Evolutionary conservation across 306 rosid species (phyloP).

Genomic region (Cicer yamashitae): DNA sequence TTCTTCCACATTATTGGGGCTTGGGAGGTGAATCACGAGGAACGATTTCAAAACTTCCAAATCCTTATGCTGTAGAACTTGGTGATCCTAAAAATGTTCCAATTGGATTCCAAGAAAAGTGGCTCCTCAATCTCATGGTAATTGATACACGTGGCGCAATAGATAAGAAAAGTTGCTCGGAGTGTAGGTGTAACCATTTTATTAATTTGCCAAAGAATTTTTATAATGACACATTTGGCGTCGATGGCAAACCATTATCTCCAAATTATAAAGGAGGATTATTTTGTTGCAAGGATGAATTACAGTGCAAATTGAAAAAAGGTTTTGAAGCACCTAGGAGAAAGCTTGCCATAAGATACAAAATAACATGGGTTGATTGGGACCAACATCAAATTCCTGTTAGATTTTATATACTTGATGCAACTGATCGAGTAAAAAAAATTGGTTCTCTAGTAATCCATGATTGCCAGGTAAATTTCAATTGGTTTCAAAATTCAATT

Average conservation of each 20-base stretch:
- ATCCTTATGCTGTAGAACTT: background rate
- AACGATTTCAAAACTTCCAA: background rate
- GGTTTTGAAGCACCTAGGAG: no score
- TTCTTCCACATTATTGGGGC: background rate
- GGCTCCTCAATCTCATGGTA: no score
- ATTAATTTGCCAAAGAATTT: slow-evolving; percentile 9
- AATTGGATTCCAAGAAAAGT: no score
- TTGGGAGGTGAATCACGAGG: background rate
- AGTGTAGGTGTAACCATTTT: slow-evolving; percentile 2
- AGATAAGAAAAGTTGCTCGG: no score
- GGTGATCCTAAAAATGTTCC: no score
- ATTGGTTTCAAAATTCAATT: background rate
- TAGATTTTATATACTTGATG: slow-evolving; percentile 29
- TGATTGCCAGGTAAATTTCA: slow-evolving; percentile 18
- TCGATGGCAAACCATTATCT: background rate
- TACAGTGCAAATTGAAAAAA: slow-evolving; percentile 7
- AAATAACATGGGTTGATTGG: no score
- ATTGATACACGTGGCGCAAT: no score
- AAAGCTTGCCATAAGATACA: no score
- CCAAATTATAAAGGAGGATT: slow-evolving; percentile 39
- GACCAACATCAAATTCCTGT: no score
- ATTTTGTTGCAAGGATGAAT: slow-evolving; percentile 8
- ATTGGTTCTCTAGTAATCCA: background rate
- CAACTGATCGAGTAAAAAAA: background rate
- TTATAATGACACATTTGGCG: background rate